Percentiles rank a stretch among this genome's conserved stretches.
Conservation (phyloP, 176 grass and related monocot genomes). For the Aegilops longissima region DNA sequence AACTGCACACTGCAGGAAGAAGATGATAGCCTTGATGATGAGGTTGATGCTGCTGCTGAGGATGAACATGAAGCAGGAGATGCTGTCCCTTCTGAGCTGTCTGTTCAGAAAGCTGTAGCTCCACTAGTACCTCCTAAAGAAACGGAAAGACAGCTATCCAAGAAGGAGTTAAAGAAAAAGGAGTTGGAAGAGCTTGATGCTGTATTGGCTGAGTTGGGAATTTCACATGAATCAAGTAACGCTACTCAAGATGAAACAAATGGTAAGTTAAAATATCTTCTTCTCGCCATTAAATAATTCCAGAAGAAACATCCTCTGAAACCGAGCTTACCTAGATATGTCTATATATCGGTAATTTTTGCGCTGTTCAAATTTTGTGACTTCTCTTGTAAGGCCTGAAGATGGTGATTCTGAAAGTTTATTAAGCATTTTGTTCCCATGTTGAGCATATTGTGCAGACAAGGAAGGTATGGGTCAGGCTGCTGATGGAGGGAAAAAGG, state of each 20-base stretch:
- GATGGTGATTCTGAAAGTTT: background rate
- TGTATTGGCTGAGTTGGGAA: slow-evolving; percentile 71
- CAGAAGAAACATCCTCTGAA: background rate
- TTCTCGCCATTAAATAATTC: background rate
- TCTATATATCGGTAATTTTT: background rate
- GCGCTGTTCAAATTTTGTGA: background rate
- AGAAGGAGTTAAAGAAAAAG: slow-evolving; percentile 97
- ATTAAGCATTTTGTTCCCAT: background rate
- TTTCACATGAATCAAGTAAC: slow-evolving; percentile 37
- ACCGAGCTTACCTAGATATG: background rate
- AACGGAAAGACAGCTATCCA: slow-evolving; percentile 88
- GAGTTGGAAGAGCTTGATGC: slow-evolving; percentile 87
- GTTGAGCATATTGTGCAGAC: slow-evolving; percentile 9
- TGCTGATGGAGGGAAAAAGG: slow-evolving; percentile 56
- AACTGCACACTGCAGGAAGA: slow-evolving; percentile 58
- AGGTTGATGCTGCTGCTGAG: slow-evolving; percentile 40
- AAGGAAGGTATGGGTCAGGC: slow-evolving; percentile 37
- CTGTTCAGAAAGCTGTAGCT: slow-evolving; percentile 38
- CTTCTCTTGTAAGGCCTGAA: background rate
- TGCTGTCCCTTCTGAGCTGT: slow-evolving; percentile 36
- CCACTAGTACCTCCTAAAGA: slow-evolving; percentile 60
- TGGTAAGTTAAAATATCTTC: slow-evolving; percentile 18
- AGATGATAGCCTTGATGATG: slow-evolving; percentile 80
- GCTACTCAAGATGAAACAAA: slow-evolving; percentile 40
- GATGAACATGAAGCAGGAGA: slow-evolving; percentile 55